These are phyloP conservation scores for Dalechampia spathulata DNA, from an alignment of 441 rosid genomes.

Conservation along the genomic window DNA sequence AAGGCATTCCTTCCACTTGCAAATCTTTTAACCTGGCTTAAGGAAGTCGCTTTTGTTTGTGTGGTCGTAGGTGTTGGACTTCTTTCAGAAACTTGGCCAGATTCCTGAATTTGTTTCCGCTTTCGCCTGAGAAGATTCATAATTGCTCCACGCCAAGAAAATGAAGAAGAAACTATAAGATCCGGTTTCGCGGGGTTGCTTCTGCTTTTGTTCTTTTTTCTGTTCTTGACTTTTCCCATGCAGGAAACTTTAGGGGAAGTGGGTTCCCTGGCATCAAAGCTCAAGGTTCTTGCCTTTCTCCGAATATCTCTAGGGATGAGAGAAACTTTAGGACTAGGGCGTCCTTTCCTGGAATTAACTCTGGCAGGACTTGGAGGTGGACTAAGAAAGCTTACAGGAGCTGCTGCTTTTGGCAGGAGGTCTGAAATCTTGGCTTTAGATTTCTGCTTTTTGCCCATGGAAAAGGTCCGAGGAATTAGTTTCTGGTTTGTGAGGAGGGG, in stretches of 20 bases:
- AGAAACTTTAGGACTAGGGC: slow-evolving; percentile 8
- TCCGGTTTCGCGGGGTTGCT: not conserved
- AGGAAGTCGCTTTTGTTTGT: slow-evolving; percentile 5
- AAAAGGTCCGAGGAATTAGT: not conserved
- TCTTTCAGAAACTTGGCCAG: not conserved
- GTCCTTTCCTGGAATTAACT: slow-evolving; percentile 5
- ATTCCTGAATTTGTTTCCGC: slow-evolving; percentile 3
- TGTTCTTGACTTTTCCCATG: slow-evolving; percentile 31
- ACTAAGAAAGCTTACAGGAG: slow-evolving; percentile 25
- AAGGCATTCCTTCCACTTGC: slow-evolving; percentile 25
- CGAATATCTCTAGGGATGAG: slow-evolving; percentile 32
- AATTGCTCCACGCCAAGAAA: slow-evolving; percentile 4
- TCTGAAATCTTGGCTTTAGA: not conserved
- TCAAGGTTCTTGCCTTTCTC: slow-evolving; percentile 20
- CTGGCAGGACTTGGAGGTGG: slow-evolving; percentile 30
- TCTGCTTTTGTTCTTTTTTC: slow-evolving; percentile 16
- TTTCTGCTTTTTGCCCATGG: slow-evolving; percentile 1
- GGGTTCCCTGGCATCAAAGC: slow-evolving; percentile 36
- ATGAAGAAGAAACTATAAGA: not conserved
- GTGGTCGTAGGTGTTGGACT: not conserved
- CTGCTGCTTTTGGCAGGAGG: slow-evolving; percentile 11
- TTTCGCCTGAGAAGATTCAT: slow-evolving; percentile 10
- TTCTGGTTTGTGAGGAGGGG: not conserved
- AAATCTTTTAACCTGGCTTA: slow-evolving; percentile 20
- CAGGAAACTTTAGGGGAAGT: slow-evolving; percentile 41